Evolutionary conservation across 2,329 filamentous ascomycete genomes (phyloP), one percentile per base, ranked within the genome.

Genomic region (Epichloe bromicola): DNA sequence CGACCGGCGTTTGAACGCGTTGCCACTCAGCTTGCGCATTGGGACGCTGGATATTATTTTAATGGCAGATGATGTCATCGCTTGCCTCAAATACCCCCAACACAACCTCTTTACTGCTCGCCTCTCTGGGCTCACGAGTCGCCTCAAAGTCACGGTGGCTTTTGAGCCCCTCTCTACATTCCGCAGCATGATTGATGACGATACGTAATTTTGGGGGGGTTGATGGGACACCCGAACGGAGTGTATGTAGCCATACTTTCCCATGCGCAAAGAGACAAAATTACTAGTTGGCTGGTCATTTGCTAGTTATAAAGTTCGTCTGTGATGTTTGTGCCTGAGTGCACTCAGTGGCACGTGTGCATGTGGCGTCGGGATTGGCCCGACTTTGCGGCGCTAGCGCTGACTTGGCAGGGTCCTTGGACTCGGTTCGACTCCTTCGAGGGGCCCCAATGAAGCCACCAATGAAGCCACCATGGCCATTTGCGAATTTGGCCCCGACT

Each of bases 191-290:
- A 56, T 54, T 54, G 54, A 56, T 52, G 54, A 55, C 47, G 51
- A 51, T 49, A 51, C 50, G 53, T 51, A 53, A 43, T 50, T 51
- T 52, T 46, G 40, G 39, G 17, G 17, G 19, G 49, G 51, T 51
- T 48, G 46, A 49, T 46, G 55, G 52, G 49, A 55, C 51, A 54
- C 54, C 52, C 55, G 55, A 43, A 51, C 54, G 54, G 51, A 56
- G 56, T 60, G 56, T 56, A 58, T 58, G 54, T 57, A 56, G 57
- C 49, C 53, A 59, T 58, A 53, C 51, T 47, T 45, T 51, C 45
- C 40, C 53, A 54, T 55, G 50, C 46, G 52, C 55, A 54, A 56
- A 54, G 49, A 58, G 53, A 56, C 53, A 49, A 57, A 56, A 55
- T 54, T 53, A 48, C 45, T 55, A 51, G 34, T 15, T 15, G 17